Percentiles rank a stretch among this genome's conserved stretches.
These are phyloP conservation scores for Trichoderma gamsii DNA, from an alignment of 495 filamentous ascomycete species.

Conservation along the genomic window DNA sequence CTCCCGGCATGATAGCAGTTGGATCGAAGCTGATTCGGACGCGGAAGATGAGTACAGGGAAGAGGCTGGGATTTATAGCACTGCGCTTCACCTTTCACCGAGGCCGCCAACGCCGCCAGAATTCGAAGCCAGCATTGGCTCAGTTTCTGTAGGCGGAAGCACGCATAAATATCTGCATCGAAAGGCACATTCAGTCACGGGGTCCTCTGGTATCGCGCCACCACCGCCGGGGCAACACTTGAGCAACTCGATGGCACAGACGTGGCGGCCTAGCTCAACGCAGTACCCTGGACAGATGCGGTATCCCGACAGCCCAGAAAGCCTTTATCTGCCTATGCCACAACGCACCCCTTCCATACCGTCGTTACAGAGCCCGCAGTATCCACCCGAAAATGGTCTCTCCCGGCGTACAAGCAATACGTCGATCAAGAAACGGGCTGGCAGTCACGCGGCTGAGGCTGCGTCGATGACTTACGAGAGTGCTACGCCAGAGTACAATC, in stretches of 20 bases:
- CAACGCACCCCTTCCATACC: background rate
- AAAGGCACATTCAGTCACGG: background rate
- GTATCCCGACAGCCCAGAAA: conserved; percentile 10
- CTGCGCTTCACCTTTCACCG: conserved; percentile 6
- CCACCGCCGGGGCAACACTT: conserved; percentile 5
- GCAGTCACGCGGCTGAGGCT: background rate
- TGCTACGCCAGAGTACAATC: background rate
- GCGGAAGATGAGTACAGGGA: background rate
- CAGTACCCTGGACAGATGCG: background rate
- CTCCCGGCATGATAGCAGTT: conserved; percentile 22
- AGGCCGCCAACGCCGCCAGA: conserved; percentile 14
- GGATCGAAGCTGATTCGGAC: conserved; percentile 32
- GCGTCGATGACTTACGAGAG: background rate
- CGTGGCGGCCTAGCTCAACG: background rate
- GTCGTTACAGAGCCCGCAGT: background rate
- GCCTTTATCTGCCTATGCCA: background rate
- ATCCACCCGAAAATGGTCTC: background rate
- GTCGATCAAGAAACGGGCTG: background rate
- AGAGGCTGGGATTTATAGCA: background rate
- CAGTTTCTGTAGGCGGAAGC: background rate
- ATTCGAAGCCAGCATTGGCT: background rate
- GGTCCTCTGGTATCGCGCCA: background rate
- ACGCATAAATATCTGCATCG: conserved; percentile 1
- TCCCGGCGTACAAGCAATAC: background rate
- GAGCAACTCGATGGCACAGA: background rate